phyloP scores from a whole-genome alignment of 2,329 filamentous ascomycete genomes.

The Chalaropsis ovoidea region DNA sequence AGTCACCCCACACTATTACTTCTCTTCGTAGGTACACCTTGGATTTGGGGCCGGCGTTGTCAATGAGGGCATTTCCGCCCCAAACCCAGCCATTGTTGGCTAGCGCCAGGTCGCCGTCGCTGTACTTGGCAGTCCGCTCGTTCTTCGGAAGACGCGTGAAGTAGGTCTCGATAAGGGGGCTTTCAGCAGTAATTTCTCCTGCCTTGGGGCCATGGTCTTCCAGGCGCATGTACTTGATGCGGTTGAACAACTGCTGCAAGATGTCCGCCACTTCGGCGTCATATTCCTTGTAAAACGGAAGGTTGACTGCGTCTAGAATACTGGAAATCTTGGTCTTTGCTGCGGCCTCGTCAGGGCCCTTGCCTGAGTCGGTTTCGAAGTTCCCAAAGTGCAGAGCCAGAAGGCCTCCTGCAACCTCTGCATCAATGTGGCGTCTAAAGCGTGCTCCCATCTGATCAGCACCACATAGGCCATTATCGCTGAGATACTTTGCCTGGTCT shows the following conservation, averaged over 20 bases:
- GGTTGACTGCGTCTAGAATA: conserved; percentile 73
- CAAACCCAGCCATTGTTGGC: conserved; percentile 99
- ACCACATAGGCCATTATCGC: conserved; percentile 58
- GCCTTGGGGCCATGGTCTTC: conserved; percentile 83
- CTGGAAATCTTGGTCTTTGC: conserved; percentile 45
- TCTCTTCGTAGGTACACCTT: conserved; percentile 90
- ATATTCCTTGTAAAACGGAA: conserved; percentile 85
- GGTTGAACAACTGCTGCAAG: conserved; percentile 82
- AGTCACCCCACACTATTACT: conserved; percentile 97
- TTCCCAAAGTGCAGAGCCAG: conserved; percentile 32
- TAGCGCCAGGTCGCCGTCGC: conserved; percentile 64
- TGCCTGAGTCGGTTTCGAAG: conserved; percentile 39
- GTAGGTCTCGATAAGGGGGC: conserved; percentile 83
- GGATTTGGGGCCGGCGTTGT: conserved; percentile 84
- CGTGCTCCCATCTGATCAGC: conserved; percentile 69
- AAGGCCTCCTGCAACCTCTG: conserved; percentile 51
- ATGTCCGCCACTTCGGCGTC: conserved; percentile 74
- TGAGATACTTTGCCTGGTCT: conserved; percentile 52
- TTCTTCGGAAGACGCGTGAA: conserved; percentile 83
- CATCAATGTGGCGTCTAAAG: conserved; percentile 61
- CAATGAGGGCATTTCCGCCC: conserved; percentile 87
- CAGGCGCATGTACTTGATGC: conserved; percentile 89
- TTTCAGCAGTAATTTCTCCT: conserved; percentile 65
- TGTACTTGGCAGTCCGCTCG: conserved; percentile 64
- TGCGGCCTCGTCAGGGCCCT: conserved; percentile 39